Evolutionary conservation across 2,329 filamentous ascomycete species (phyloP), one percentile per base, ranked within the genome.

Genomic region (Diaporthe vexans): DNA sequence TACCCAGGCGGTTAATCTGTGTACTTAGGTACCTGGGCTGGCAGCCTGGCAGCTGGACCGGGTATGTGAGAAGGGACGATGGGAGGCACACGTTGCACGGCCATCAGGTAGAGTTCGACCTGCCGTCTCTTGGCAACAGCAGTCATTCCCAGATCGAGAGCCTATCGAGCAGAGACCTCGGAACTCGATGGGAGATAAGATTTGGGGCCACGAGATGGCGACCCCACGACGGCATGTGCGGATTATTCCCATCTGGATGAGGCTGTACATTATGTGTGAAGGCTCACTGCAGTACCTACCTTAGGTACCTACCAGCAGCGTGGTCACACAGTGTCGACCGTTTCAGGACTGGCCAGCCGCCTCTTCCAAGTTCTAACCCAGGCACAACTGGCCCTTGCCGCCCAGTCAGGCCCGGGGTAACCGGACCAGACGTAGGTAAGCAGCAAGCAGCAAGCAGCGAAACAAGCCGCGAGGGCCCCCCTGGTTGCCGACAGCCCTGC

Each of bases 121-220:
- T 65, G 40, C 59, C 59, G 59, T 65, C 40, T 48, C 59, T 65
- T 65, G 59, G 59, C 59, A 48, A 35, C 59, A 65, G 24, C 26
- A 65, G 19, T 51, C 29, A 19, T 21, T 17, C 40, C 24, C 24
- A 65, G 59, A 65, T 65, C 59, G 59, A 48, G 61, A 67, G 61
- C 61, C 61, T 67, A 67, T 67, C 61, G 61, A 52, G 26, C 43
- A 67, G 26, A 52, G 43, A 52, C 29, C 11, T 24, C 61, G 19
- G 2, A n/a, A 51, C 9, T 51, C 15, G 43, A 10, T 10, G n/a
- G 11, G 37, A 43, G 57, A 67, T 67, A 51, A 67, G 61, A 67
- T 67, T 67, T 37, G 21, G 10, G 19, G 43, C 61, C 61, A 52
- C 43, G 61, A 67, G 61, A 65, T 51, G 61, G 43, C 17, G 15